phyloP scores from a whole-genome alignment of 208 protist genomes.

The Crithidia sp. region DNA sequence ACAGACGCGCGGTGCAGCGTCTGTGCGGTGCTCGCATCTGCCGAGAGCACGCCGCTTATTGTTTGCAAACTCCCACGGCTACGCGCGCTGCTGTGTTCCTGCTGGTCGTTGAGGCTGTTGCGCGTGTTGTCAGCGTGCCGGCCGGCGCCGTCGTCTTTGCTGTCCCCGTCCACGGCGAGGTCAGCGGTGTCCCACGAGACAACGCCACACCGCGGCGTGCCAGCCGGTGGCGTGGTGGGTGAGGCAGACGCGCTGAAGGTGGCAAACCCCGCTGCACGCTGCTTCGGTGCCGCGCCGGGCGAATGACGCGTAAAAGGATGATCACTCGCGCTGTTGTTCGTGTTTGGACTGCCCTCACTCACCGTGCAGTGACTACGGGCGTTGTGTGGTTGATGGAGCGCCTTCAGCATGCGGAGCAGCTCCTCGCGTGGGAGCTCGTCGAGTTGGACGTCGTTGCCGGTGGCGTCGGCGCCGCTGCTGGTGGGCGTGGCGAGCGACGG shows the following conservation, averaged over 20 bases:
- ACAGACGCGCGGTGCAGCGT: background rate
- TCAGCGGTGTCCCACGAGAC: slow-evolving; percentile 1
- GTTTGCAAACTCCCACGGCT: background rate
- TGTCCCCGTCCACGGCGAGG: too few relatives aligned
- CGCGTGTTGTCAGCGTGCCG: background rate
- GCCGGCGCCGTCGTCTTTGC: background rate
- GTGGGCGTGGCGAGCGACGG: background rate
- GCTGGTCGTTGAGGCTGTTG: slow-evolving; percentile 8
- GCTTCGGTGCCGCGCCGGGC: too few relatives aligned
- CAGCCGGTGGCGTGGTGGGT: background rate
- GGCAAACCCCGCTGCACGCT: background rate
- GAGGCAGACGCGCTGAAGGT: background rate
- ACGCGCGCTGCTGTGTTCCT: background rate
- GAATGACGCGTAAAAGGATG: too few relatives aligned
- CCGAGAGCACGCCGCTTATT: slow-evolving; percentile 4
- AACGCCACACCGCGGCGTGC: background rate
- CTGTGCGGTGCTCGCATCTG: background rate
- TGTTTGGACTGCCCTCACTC: too few relatives aligned
- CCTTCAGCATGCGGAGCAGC: slow-evolving; percentile 6
- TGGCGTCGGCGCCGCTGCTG: background rate
- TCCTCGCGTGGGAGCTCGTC: slow-evolving; percentile 9
- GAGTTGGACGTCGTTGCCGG: background rate
- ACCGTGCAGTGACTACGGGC: too few relatives aligned
- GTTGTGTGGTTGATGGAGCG: background rate
- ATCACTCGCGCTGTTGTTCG: too few relatives aligned